Percentiles rank a stretch among this genome's conserved stretches.
phyloP scores from a whole-genome alignment of 1,284 basidiomycete genomes.

The Cerioporus squamosus region DNA sequence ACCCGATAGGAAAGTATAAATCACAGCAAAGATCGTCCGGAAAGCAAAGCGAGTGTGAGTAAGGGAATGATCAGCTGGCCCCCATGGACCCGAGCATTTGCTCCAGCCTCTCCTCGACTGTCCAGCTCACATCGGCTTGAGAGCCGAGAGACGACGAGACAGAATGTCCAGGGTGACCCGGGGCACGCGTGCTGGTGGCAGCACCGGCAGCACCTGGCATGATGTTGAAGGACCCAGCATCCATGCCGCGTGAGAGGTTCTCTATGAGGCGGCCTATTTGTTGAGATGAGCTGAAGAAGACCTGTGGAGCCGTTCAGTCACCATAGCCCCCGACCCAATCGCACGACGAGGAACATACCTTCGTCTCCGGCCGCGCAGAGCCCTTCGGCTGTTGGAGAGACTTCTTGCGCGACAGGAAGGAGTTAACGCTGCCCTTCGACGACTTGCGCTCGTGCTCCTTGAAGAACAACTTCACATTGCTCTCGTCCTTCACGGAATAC shows the following conservation, averaged over 20 bases:
- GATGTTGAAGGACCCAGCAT: slow-evolving; percentile 82
- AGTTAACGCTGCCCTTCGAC: slow-evolving; percentile 68
- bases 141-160: slow-evolving; percentile 63
- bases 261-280: slow-evolving; percentile 84
- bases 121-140: slow-evolving; percentile 65
- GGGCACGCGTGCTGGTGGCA: slow-evolving; percentile 31
- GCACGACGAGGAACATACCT: slow-evolving; percentile 49
- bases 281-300: slow-evolving; percentile 77
- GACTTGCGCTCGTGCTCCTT: slow-evolving; percentile 71
- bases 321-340: slow-evolving; percentile 2
- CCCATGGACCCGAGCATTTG: slow-evolving; percentile 69
- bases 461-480: slow-evolving; percentile 69
- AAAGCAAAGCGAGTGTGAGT: slow-evolving; percentile 16
- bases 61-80: slow-evolving; percentile 14
- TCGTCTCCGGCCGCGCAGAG: slow-evolving; percentile 71
- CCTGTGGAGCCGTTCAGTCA: slow-evolving; percentile 46
- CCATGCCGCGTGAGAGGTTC: slow-evolving; percentile 74
- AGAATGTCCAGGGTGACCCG: slow-evolving; percentile 57
- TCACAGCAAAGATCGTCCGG: slow-evolving; percentile 17
- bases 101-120: slow-evolving; percentile 75
- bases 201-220: slow-evolving; percentile 34
- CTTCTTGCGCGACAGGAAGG: slow-evolving; percentile 66
- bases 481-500: slow-evolving; percentile 62
- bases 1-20: slow-evolving; percentile 18
- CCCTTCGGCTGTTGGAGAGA: slow-evolving; percentile 43